Evolutionary conservation across 1,284 basidiomycete species (phyloP).

Genomic region (Taiwanofungus camphoratus): DNA sequence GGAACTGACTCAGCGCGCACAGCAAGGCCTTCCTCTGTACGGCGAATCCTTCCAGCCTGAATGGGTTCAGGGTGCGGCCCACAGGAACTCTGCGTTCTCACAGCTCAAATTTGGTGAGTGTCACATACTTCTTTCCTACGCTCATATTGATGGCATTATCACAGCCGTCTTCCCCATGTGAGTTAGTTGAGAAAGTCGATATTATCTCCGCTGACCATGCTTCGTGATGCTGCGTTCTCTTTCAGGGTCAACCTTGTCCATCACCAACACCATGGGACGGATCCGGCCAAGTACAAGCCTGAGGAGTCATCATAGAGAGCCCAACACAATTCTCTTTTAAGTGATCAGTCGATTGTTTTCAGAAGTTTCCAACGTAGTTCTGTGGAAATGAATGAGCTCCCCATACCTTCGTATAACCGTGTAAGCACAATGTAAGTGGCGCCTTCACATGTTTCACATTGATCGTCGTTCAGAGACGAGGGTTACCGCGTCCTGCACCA

Average conservation of each 20-base stretch:
- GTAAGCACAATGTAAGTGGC: no score
- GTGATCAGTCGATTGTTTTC: no score
- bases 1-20: conserved; percentile 70
- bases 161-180: conserved; percentile 70
- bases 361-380: no score
- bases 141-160: conserved; percentile 8
- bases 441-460: no score
- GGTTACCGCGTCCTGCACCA: background rate
- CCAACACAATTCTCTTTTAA: no score
- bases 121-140: background rate
- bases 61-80: conserved; percentile 87
- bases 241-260: conserved; percentile 91
- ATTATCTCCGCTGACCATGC: conserved; percentile 1
- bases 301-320: conserved; percentile 22
- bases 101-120: conserved; percentile 87
- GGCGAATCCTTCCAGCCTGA: conserved; percentile 77
- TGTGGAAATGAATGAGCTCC: no score
- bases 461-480: no score
- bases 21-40: conserved; percentile 77
- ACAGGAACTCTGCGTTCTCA: conserved; percentile 89
- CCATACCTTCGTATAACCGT: no score
- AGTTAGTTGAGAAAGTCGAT: conserved; percentile 17
- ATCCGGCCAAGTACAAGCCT: conserved; percentile 71
- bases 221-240: conserved; percentile 5
- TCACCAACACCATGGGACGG: conserved; percentile 83